These are phyloP conservation scores for Leucocoprinus sp. DNA, from an alignment of 768 basidiomycete genomes.

Conservation along the genomic window DNA sequence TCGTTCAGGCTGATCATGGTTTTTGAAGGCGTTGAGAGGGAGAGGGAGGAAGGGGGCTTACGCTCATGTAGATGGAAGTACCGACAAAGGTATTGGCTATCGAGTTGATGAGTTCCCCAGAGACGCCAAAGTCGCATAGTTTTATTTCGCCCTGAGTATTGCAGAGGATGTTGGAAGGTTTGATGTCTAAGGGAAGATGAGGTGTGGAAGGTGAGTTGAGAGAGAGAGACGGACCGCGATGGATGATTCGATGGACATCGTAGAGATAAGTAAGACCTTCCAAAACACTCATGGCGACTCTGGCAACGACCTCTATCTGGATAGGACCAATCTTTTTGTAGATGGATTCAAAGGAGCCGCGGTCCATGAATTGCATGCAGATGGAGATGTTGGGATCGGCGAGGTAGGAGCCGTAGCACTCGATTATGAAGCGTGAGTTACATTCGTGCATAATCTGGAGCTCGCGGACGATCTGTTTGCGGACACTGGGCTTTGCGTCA, in stretches of 20 bases:
- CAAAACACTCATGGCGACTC: slow-evolving; percentile 88
- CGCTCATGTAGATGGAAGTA: slow-evolving; percentile 99
- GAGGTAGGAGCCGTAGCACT: slow-evolving; percentile 94
- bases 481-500: slow-evolving; percentile 89
- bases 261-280: slow-evolving; percentile 96
- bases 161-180: slow-evolving; percentile 94
- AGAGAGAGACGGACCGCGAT: slow-evolving; percentile 62
- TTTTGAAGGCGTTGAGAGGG: background rate
- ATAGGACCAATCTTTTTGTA: slow-evolving; percentile 93
- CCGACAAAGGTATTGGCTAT: slow-evolving; percentile 99
- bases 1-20: slow-evolving; percentile 74
- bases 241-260: slow-evolving; percentile 95
- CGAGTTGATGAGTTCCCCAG: slow-evolving; percentile 96
- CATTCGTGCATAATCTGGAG: slow-evolving; percentile 99
- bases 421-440: slow-evolving; percentile 86
- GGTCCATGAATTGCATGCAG: slow-evolving; percentile 97
- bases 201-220: no score
- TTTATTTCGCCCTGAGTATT: slow-evolving; percentile 96
- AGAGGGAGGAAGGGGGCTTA: slow-evolving; percentile 32
- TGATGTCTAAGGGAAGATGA: no score
- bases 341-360: slow-evolving; percentile 87
- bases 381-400: slow-evolving; percentile 98
- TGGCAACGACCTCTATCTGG: slow-evolving; percentile 86
- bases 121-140: slow-evolving; percentile 98
- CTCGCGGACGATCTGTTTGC: slow-evolving; percentile 97